Evolutionary conservation across 306 rosid genomes (phyloP).

Genomic region (Corylus heterophylla): DNA sequence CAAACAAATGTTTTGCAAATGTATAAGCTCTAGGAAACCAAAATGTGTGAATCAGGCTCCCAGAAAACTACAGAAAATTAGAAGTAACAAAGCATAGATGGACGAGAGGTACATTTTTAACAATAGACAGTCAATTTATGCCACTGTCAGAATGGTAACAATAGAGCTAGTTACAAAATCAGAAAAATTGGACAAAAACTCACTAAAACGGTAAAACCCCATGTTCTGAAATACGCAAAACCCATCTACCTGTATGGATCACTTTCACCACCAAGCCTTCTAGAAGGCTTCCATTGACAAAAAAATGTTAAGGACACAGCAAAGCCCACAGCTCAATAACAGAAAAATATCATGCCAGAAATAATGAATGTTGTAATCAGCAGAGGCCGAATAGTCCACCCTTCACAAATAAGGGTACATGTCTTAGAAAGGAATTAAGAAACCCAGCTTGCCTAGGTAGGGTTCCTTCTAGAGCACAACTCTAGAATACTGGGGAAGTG

Average conservation of each 20-base stretch:
- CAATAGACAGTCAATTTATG: background rate
- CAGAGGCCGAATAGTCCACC: background rate
- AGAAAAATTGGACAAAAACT: background rate
- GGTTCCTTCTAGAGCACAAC: background rate
- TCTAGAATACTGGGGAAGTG: background rate
- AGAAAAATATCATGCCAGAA: too few relatives aligned
- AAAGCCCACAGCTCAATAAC: background rate
- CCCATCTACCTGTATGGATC: background rate
- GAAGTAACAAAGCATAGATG: background rate
- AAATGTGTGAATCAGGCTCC: background rate
- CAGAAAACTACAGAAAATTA: background rate
- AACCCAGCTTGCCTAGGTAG: background rate
- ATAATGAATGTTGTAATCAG: background rate
- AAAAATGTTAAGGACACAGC: background rate
- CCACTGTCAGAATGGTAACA: background rate
- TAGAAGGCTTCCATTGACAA: background rate
- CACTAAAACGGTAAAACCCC: background rate
- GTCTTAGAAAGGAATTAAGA: background rate
- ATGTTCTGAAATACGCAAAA: background rate
- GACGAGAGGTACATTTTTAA: background rate
- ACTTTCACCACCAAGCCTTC: background rate
- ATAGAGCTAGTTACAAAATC: background rate
- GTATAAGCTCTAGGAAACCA: background rate
- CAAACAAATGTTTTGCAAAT: background rate
- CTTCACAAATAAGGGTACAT: background rate